Evolutionary conservation across 495 filamentous ascomycete species (phyloP), one percentile per base, ranked within the genome.

Genomic region (Trichoderma erinaceum): DNA sequence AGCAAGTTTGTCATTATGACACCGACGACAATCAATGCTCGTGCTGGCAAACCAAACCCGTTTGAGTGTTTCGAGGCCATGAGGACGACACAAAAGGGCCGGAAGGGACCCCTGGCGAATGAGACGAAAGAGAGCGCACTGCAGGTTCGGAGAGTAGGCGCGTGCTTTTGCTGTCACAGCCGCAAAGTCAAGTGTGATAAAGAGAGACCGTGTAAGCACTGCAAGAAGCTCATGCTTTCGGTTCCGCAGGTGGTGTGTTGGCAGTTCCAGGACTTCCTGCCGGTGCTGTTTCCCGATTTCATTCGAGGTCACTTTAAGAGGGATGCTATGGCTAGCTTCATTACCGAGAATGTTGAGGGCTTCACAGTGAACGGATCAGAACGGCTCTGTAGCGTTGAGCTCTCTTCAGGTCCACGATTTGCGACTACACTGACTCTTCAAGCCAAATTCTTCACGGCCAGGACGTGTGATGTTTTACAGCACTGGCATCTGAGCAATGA

Each of bases 161-260:
- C 81, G 61, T 83, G 81, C 69, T 83, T 83, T 71, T 79, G 80
- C 75, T 83, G 80, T 69, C 80, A 82, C 68, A 79, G 76, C 43
- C 76, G 77, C 72, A 81, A 80, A 71, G 78, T 79, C 48, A 79
- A 76, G 48, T 84, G 77, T 73, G 82, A 80, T 72, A 75, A 76
- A 64, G 77, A 77, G 63, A 77, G 77, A 52, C 80, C 75, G 35
- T 85, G 80, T 70, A 78, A 75, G 71, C 82, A 74, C 76, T 83
- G 80, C 75, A 76, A 75, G 67, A 80, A 78, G 70, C 77, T 78
- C 68, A 73, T 76, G 41, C 73, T 74, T 38, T 74, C 75, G 65
- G 79, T 84, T 0, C 80, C 81, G 8, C 74, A 80, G 64, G 78
- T 77, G 38, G 72, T 80, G 41, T 80, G 80, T 71, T 81, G 80